A percentile compares a stretch with the other conserved stretches of the same genome.
These are phyloP conservation scores for Erodium texanum DNA, from an alignment of 441 rosid species.

Conservation along the genomic window DNA sequence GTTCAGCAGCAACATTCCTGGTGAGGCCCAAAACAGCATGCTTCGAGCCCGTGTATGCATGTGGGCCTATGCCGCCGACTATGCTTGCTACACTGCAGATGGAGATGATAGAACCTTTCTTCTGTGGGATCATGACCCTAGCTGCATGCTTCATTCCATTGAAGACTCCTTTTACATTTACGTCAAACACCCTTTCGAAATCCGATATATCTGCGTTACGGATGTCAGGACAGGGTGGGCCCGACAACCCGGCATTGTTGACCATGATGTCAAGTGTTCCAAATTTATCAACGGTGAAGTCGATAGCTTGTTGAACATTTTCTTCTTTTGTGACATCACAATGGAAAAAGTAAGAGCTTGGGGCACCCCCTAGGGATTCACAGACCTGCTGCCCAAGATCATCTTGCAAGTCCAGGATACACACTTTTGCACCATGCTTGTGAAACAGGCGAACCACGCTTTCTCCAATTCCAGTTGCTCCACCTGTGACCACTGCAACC, in stretches of 20 bases:
- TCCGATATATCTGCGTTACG: conserved; percentile 40
- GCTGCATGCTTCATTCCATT: conserved; percentile 89
- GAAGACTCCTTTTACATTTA: conserved; percentile 80
- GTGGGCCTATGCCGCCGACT: conserved; percentile 69
- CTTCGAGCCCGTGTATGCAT: conserved; percentile 67
- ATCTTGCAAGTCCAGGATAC: conserved; percentile 65
- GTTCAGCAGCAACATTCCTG: conserved; percentile 74
- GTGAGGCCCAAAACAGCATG: conserved; percentile 74
- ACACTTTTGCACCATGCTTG: conserved; percentile 72
- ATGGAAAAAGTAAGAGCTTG: conserved; percentile 40
- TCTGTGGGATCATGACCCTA: conserved; percentile 59
- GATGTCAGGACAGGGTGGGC: conserved; percentile 58
- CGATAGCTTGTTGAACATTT: conserved; percentile 52
- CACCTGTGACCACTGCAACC: conserved; percentile 77
- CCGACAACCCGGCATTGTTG: conserved; percentile 73
- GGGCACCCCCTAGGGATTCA: conserved; percentile 34
- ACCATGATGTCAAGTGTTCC: conserved; percentile 68
- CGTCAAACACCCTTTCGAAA: conserved; percentile 52
- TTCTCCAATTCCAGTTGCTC: conserved; percentile 87
- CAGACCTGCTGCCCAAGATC: conserved; percentile 40
- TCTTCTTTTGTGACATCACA: conserved; percentile 71
- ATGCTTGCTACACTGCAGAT: conserved; percentile 48
- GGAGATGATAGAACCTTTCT: conserved; percentile 54
- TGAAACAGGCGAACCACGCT: conserved; percentile 59
- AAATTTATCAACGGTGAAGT: conserved; percentile 37